Conservation (phyloP, 192 early-diverging fungal species). For the Backusella parvicylindrica region DNA sequence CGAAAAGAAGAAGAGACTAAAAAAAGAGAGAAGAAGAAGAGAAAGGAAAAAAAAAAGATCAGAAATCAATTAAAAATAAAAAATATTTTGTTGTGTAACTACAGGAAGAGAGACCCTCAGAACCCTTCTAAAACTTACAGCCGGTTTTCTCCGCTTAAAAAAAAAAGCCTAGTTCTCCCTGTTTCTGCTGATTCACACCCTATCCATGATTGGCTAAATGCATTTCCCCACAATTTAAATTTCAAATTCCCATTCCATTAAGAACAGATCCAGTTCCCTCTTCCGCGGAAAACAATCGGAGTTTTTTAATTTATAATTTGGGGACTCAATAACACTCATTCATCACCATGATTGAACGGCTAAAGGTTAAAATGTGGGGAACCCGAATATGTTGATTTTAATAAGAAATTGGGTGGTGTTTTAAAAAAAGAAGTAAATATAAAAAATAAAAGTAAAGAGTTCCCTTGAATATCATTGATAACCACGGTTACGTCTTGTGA, state of each 20-base stretch:
- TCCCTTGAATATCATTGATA: neutral
- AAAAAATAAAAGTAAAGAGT: neutral
- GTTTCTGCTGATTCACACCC: conserved; percentile 7
- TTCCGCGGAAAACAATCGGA: conserved; percentile 4
- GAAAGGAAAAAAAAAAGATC: neutral
- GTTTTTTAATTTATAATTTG: neutral
- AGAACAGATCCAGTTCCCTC: neutral
- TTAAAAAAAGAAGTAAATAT: neutral
- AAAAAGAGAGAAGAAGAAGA: neutral
- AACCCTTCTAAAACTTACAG: conserved; percentile 13
- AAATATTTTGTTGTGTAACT: neutral
- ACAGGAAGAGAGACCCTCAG: neutral
- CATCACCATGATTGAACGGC: neutral
- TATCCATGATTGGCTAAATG: conserved; percentile 1
- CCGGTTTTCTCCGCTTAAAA: conserved; percentile 15
- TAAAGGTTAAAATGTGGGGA: neutral
- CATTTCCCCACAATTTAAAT: conserved; percentile 14
- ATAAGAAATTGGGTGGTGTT: neutral
- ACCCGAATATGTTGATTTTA: neutral
- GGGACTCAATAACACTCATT: neutral
- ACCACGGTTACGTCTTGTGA: neutral
- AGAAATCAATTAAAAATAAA: neutral
- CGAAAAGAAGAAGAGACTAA: neutral
- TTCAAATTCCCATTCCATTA: conserved; percentile 5
- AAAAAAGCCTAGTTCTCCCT: neutral